These are phyloP conservation scores for Macrolepiota albuminosa DNA, from an alignment of 768 basidiomycete species.

Conservation along the genomic window DNA sequence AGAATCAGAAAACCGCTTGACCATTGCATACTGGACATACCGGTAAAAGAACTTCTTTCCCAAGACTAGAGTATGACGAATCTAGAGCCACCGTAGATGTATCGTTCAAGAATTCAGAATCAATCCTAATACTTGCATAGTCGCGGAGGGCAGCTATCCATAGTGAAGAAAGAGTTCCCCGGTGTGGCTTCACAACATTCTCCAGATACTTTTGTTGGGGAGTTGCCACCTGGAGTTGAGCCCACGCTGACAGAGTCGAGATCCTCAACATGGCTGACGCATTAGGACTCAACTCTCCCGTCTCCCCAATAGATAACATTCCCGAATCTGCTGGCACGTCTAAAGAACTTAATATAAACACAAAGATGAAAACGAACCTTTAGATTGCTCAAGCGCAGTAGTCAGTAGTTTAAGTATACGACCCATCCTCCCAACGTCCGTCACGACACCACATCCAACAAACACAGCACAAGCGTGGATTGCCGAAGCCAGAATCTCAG, in stretches of 20 bases:
- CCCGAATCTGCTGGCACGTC: conserved; percentile 55
- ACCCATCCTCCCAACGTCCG: conserved; percentile 88
- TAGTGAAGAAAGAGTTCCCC: conserved; percentile 65
- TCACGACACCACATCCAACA: conserved; percentile 92
- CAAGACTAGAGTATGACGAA: conserved; percentile 80
- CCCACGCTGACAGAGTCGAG: conserved; percentile 93
- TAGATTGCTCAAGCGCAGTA: conserved; percentile 83
- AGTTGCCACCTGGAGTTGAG: conserved; percentile 81
- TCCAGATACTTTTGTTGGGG: conserved; percentile 68
- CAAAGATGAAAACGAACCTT: conserved; percentile 47
- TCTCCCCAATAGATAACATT: conserved; percentile 81
- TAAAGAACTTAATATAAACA: too few relatives aligned
- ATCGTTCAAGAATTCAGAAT: conserved; percentile 82
- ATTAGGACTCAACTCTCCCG: conserved; percentile 85
- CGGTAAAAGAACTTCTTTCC: conserved; percentile 86
- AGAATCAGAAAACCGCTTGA: conserved; percentile 1
- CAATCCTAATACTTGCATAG: conserved; percentile 86
- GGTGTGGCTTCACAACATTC: conserved; percentile 79
- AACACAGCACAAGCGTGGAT: conserved; percentile 93
- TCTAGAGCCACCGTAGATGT: conserved; percentile 72
- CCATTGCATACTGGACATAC: conserved; percentile 42
- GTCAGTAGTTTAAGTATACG: conserved; percentile 88
- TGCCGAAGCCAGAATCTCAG: conserved; percentile 90
- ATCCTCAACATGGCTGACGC: conserved; percentile 93
- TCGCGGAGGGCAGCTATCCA: conserved; percentile 91